Evolutionary conservation across 2,329 filamentous ascomycete species (phyloP).

Genomic region (Didymella segeticola): DNA sequence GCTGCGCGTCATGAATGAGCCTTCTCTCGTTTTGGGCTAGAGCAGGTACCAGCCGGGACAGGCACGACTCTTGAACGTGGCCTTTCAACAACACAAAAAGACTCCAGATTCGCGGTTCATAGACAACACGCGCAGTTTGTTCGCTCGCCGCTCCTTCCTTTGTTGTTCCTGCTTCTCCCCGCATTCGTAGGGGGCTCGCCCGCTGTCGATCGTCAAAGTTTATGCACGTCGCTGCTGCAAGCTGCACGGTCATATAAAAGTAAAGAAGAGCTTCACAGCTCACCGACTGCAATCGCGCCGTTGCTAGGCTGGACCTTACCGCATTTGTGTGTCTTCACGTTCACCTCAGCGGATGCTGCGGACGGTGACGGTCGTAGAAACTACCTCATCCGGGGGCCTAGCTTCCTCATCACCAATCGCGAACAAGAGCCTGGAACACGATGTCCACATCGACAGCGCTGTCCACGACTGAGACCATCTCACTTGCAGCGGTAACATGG

Average conservation of each 20-base stretch:
- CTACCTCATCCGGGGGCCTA: conserved; percentile 18
- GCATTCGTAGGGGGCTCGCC: conserved; percentile 14
- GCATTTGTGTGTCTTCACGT: conserved; percentile 10
- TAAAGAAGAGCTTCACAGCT: conserved; percentile 5
- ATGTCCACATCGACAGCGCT: conserved; percentile 47
- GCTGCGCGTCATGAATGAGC: conserved; percentile 36
- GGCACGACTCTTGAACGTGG: conserved; percentile 31
- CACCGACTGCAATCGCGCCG: neutral
- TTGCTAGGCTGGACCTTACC: conserved; percentile 5
- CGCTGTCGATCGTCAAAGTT: conserved; percentile 17
- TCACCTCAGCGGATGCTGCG: conserved; percentile 11
- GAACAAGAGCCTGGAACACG: conserved; percentile 7
- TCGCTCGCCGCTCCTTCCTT: conserved; percentile 24
- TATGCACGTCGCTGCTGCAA: conserved; percentile 11
- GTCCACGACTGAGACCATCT: conserved; percentile 62
- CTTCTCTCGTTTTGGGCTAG: conserved; percentile 42
- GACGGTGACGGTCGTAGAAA: conserved; percentile 5
- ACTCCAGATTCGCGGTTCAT: conserved; percentile 5
- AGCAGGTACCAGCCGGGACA: conserved; percentile 19
- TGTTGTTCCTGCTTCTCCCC: conserved; percentile 18
- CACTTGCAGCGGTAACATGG: conserved; percentile 68
- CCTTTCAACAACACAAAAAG: conserved; percentile 36
- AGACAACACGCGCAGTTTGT: conserved; percentile 18
- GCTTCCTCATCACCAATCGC: conserved; percentile 15
- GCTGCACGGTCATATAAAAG: conserved; percentile 7